Percentiles rank a stretch among this genome's conserved stretches.
These are phyloP conservation scores for Fusarium citri DNA, from an alignment of 2,329 filamentous ascomycete species.

Conservation along the genomic window DNA sequence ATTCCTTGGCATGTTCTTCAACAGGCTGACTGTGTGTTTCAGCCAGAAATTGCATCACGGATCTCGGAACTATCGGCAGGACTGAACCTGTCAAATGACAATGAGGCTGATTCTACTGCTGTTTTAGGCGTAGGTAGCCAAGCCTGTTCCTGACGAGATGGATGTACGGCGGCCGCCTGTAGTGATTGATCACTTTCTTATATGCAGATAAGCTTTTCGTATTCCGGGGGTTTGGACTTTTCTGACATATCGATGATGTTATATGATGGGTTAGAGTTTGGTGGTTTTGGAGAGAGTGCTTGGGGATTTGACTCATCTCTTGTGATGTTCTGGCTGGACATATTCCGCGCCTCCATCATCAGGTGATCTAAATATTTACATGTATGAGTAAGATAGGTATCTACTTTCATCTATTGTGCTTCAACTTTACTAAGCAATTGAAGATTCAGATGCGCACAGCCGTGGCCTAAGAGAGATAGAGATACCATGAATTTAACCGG, in stretches of 20 bases:
- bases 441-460: too few relatives aligned
- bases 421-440: too few relatives aligned
- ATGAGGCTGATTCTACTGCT: not conserved
- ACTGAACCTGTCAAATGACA: too few relatives aligned
- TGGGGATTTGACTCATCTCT: not conserved
- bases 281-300: not conserved
- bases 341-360: too few relatives aligned
- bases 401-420: too few relatives aligned
- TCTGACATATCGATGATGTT: not conserved
- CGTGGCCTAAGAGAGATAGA: too few relatives aligned
- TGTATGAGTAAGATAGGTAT: too few relatives aligned
- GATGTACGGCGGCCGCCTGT: not conserved
- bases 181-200: not conserved
- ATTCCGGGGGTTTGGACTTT: not conserved
- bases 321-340: not conserved
- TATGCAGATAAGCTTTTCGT: not conserved
- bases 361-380: too few relatives aligned
- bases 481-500: too few relatives aligned
- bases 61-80: not conserved
- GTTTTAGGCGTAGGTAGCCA: conserved; percentile 6
- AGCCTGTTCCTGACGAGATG: not conserved
- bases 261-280: not conserved
- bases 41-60: not conserved
- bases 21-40: not conserved
- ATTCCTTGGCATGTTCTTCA: conserved; percentile 7